phyloP scores from a whole-genome alignment of 2,329 filamentous ascomycete genomes.

The Fusarium cyanostomum region DNA sequence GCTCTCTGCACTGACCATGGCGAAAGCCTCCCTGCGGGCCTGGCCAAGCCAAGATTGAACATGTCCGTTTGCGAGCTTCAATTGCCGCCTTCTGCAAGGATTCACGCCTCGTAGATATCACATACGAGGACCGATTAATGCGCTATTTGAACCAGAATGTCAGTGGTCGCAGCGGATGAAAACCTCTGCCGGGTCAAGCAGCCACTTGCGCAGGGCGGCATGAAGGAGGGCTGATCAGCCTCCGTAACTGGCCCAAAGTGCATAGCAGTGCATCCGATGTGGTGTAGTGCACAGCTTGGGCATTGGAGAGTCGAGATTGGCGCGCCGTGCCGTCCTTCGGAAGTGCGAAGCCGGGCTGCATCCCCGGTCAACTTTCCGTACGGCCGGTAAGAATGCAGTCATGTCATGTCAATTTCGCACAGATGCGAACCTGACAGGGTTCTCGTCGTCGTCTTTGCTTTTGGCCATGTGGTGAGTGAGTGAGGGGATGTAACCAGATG shows the following conservation, averaged over 20 bases:
- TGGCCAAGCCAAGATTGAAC: background rate
- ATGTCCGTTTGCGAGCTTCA: background rate
- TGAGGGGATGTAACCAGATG: background rate
- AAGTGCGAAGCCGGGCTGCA: background rate
- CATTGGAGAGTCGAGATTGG: background rate
- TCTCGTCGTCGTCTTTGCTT: conserved; percentile 4
- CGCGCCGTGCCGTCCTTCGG: conserved; percentile 1
- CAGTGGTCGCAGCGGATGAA: background rate
- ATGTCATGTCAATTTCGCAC: background rate
- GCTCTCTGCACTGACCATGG: background rate
- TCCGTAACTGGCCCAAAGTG: background rate
- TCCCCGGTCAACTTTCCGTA: background rate
- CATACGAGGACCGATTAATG: background rate
- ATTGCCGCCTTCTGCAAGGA: background rate
- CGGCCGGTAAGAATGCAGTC: background rate
- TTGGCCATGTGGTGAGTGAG: background rate
- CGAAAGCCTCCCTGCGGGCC: no score
- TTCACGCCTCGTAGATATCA: background rate
- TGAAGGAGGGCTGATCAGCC: background rate
- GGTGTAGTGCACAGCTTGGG: background rate
- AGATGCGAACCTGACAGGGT: conserved; percentile 4
- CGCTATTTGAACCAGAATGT: background rate
- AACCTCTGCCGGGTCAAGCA: no score
- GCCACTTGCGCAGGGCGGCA: no score
- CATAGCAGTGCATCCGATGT: background rate